Evolutionary conservation across 768 basidiomycete species (phyloP).

Genomic region (Asterophora parasitica): DNA sequence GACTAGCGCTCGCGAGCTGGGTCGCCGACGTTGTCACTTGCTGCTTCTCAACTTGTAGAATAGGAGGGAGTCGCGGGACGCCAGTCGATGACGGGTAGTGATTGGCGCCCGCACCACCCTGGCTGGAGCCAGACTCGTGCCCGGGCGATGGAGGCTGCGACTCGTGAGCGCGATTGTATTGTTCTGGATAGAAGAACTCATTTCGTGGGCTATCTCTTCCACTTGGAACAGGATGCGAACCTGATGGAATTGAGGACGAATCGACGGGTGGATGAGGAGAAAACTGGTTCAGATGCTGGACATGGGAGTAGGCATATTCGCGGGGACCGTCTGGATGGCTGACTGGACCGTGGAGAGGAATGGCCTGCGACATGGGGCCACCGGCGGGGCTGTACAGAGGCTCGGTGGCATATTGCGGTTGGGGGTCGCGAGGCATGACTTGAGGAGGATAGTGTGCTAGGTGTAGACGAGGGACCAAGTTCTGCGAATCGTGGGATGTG

Average conservation of each 20-base stretch:
- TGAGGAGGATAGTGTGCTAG: conserved; percentile 20
- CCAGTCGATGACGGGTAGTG: conserved; percentile 50
- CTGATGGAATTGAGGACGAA: conserved; percentile 24
- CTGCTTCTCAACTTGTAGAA: conserved; percentile 88
- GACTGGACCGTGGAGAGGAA: conserved; percentile 38
- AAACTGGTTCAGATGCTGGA: conserved; percentile 35
- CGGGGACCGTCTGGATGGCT: conserved; percentile 40
- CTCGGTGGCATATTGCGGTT: conserved; percentile 23
- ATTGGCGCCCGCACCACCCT: conserved; percentile 46
- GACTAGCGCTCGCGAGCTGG: conserved; percentile 84
- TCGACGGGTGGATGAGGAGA: conserved; percentile 26
- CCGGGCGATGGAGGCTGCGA: conserved; percentile 29
- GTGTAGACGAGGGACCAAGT: conserved; percentile 14
- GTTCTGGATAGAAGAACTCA: conserved; percentile 45
- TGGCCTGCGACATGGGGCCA: conserved; percentile 38
- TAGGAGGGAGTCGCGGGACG: conserved; percentile 67
- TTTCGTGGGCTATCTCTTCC: conserved; percentile 32
- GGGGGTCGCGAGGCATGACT: conserved; percentile 35
- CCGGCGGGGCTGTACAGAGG: conserved; percentile 36
- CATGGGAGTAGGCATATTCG: conserved; percentile 36
- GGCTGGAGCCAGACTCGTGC: conserved; percentile 24
- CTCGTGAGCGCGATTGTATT: conserved; percentile 47
- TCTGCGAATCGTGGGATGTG: conserved; percentile 25
- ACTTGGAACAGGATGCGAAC: conserved; percentile 15
- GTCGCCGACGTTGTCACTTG: conserved; percentile 95